These are phyloP conservation scores for Combretum micranthum DNA, from an alignment of 345 rosid species.

Conservation along the genomic window DNA sequence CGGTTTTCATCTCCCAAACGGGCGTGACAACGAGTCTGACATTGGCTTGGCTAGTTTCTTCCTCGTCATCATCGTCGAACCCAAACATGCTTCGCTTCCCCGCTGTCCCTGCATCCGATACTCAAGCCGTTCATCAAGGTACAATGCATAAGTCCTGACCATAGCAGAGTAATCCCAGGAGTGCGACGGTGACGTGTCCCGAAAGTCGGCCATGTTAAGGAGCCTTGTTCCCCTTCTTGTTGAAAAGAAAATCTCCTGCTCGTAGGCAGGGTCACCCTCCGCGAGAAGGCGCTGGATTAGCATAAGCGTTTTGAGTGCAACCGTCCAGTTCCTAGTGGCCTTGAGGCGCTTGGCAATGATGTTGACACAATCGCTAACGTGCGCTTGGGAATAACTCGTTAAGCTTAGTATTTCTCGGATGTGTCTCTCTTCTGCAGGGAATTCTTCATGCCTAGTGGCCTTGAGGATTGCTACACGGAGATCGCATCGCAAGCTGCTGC, in stretches of 20 bases:
- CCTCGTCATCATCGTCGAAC: constrained; percentile 37
- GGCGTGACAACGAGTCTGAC: constrained; percentile 33
- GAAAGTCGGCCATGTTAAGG: constrained; percentile 78
- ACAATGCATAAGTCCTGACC: constrained; percentile 65
- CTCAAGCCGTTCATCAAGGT: constrained; percentile 77
- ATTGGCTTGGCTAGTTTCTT: constrained; percentile 14
- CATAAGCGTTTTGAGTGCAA: constrained; percentile 71
- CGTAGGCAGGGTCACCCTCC: constrained; percentile 66
- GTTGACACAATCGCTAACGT: constrained; percentile 45
- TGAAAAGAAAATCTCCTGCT: constrained; percentile 89
- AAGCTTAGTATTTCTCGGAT: constrained; percentile 68
- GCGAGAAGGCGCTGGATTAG: constrained; percentile 55
- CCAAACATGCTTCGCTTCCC: constrained; percentile 44
- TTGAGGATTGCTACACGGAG: constrained; percentile 82
- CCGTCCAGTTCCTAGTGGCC: constrained; percentile 82
- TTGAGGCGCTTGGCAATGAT: constrained; percentile 61
- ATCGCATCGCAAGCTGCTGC: constrained; percentile 56
- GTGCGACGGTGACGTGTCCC: constrained; percentile 43
- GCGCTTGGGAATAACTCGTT: constrained; percentile 57
- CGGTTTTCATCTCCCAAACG: constrained; percentile 51
- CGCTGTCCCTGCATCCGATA: constrained; percentile 56
- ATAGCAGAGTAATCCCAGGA: constrained; percentile 87
- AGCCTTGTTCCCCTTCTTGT: constrained; percentile 77
- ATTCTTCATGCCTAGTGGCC: constrained; percentile 82
- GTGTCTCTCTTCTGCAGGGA: constrained; percentile 75